Evolutionary conservation across 2,329 filamentous ascomycete genomes (phyloP).

Genomic region (Sclerotinia nivalis): DNA sequence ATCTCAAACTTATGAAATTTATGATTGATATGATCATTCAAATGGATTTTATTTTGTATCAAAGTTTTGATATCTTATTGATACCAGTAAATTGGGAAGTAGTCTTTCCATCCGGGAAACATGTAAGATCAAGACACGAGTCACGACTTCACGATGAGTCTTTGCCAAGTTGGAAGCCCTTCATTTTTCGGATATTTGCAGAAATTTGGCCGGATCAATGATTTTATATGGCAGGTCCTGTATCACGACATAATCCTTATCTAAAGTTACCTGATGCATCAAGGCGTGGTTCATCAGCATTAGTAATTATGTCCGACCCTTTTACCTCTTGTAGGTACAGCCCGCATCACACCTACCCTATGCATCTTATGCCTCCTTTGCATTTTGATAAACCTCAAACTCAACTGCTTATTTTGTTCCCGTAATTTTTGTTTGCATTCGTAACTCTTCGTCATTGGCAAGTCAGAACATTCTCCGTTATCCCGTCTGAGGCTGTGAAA

Average conservation of each 20-base stretch:
- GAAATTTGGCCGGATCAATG: not conserved
- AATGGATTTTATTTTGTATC: not conserved
- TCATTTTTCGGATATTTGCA: not conserved
- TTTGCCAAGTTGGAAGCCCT: not conserved
- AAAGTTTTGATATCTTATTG: conserved; percentile 8
- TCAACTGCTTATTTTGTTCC: not conserved
- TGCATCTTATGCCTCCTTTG: not conserved
- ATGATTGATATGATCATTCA: not conserved
- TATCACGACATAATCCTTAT: not conserved
- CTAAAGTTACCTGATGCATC: not conserved
- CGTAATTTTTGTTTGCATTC: not conserved
- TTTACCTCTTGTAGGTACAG: not conserved
- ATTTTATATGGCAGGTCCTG: not conserved
- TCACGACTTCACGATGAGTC: not conserved
- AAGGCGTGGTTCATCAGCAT: not conserved
- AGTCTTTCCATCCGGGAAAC: conserved; percentile 2
- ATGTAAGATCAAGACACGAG: not conserved
- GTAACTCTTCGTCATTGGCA: not conserved
- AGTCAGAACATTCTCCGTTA: not conserved
- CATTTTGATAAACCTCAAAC: conserved; percentile 3
- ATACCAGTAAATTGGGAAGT: not conserved
- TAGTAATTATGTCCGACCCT: not conserved
- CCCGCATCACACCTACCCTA: not conserved
- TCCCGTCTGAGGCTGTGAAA: conserved; percentile 15
- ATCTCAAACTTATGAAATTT: not conserved